phyloP scores from a whole-genome alignment of 2,329 filamentous ascomycete genomes.

The Colletotrichum sp. region DNA sequence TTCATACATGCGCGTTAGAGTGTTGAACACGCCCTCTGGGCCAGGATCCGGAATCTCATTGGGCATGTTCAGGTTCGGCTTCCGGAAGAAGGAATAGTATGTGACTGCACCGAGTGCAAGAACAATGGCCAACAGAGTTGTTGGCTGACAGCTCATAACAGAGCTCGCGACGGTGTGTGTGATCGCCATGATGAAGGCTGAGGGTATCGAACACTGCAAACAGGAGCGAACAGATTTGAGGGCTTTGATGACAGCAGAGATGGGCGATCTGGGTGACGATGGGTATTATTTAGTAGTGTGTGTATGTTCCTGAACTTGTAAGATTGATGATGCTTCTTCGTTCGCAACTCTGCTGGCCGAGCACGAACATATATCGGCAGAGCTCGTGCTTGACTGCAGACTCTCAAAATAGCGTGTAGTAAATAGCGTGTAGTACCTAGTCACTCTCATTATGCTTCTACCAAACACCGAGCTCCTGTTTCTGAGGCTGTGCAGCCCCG shows the following conservation, averaged over 20 bases:
- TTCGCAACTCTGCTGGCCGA: background rate
- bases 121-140: background rate
- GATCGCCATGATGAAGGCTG: background rate
- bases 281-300: background rate
- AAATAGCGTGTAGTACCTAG: background rate
- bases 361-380: background rate
- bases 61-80: background rate
- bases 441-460: background rate
- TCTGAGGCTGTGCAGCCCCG: background rate
- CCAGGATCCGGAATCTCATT: background rate
- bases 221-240: background rate
- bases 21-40: constrained; percentile 3
- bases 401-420: background rate
- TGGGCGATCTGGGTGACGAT: background rate
- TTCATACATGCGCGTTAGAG: background rate
- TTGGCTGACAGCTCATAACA: background rate
- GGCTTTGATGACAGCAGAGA: background rate
- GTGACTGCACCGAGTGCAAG: background rate
- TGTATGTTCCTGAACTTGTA: background rate
- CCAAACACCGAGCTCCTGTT: background rate
- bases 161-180: background rate
- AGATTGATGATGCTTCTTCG: background rate
- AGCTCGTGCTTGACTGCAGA: background rate
- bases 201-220: background rate
- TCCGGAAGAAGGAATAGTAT: background rate